Conservation (phyloP, 495 filamentous ascomycete genomes). For the Pseudotulostoma volvatum region DNA sequence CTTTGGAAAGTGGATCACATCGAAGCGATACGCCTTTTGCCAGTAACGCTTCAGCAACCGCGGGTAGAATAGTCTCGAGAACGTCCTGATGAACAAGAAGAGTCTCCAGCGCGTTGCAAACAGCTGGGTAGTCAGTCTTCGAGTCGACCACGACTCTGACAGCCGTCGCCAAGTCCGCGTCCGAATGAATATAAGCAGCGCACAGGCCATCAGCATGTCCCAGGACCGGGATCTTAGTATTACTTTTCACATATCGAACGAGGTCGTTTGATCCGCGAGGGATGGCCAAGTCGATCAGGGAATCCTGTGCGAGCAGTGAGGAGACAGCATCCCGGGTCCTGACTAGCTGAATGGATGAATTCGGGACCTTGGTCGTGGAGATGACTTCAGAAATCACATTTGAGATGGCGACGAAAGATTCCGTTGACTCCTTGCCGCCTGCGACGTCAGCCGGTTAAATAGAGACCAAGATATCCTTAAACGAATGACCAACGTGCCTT, state of each 20-base stretch:
- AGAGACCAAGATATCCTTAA: slow-evolving; percentile 1
- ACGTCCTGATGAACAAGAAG: slow-evolving; percentile 65
- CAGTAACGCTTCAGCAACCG: slow-evolving; percentile 53
- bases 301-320: slow-evolving; percentile 65
- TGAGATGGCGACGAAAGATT: slow-evolving; percentile 83
- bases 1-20: slow-evolving; percentile 55
- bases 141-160: slow-evolving; percentile 74
- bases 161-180: slow-evolving; percentile 56
- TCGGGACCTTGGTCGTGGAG: slow-evolving; percentile 58
- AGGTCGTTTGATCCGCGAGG: slow-evolving; percentile 88
- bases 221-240: slow-evolving; percentile 87
- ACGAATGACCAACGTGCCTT: slow-evolving; percentile 36
- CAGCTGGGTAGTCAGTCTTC: slow-evolving; percentile 89
- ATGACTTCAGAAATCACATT: slow-evolving; percentile 69
- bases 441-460: neutral
- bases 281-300: slow-evolving; percentile 86
- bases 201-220: slow-evolving; percentile 95
- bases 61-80: slow-evolving; percentile 51
- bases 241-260: slow-evolving; percentile 73
- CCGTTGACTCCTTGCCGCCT: slow-evolving; percentile 88
- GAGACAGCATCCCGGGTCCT: slow-evolving; percentile 78
- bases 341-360: slow-evolving; percentile 79
- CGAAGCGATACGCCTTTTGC: slow-evolving; percentile 66
- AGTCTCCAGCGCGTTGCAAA: slow-evolving; percentile 86
- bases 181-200: slow-evolving; percentile 68